Percentiles rank a stretch among this genome's conserved stretches.
These are phyloP conservation scores for Chrysosporium keratinophilum DNA, from an alignment of 2,329 filamentous ascomycete species.

Conservation along the genomic window DNA sequence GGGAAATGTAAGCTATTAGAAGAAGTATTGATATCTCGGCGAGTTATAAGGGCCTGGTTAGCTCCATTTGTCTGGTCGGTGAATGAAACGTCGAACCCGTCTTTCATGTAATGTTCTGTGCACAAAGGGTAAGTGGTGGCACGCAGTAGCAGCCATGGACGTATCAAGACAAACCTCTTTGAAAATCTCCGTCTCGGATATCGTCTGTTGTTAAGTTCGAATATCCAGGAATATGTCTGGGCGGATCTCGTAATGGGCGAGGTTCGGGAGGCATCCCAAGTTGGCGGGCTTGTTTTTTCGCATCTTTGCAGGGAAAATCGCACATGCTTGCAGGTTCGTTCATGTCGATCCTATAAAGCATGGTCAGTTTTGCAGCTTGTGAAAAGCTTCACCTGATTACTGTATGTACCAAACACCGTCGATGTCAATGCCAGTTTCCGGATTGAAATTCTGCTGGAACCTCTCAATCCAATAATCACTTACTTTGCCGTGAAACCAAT, in stretches of 20 bases:
- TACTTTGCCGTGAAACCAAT: conserved; percentile 51
- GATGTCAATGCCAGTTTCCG: conserved; percentile 45
- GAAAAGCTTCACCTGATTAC: too few species aligned
- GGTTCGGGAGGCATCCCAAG: background rate
- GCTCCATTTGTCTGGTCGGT: background rate
- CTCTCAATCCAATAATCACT: conserved; percentile 51
- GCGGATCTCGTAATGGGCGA: background rate
- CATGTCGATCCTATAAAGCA: conserved; percentile 51
- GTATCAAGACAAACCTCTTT: background rate
- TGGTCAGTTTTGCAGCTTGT: background rate
- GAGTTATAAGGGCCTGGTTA: background rate
- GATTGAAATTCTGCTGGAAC: conserved; percentile 43
- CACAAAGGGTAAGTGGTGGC: too few species aligned
- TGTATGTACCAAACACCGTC: conserved; percentile 1
- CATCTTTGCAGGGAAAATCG: conserved; percentile 1
- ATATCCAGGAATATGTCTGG: background rate
- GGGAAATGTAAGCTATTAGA: conserved; percentile 59
- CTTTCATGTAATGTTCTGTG: background rate
- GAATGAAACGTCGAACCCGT: background rate
- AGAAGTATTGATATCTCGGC: background rate
- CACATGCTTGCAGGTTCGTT: conserved; percentile 40
- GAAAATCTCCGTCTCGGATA: background rate
- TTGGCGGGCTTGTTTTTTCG: background rate
- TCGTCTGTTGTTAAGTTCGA: background rate
- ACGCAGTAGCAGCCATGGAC: background rate